Conservation (phyloP, 352 stramenopile genomes). For the Ophiocytium majus region DNA sequence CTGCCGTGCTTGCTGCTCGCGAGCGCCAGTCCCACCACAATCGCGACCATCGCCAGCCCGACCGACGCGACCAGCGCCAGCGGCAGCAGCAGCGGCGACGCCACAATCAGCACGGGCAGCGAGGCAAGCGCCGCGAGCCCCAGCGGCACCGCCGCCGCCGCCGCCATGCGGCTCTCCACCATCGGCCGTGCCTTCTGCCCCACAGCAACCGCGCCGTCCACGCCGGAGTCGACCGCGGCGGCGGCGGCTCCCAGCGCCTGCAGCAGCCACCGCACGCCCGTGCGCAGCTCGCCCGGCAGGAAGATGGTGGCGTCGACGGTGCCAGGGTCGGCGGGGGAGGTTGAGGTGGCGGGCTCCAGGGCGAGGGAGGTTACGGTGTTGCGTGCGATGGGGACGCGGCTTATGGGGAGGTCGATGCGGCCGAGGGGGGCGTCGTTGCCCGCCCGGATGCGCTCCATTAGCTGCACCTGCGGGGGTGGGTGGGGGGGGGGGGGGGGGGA, state of each 20-base stretch:
- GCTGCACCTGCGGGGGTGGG: neutral
- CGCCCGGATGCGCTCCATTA: neutral
- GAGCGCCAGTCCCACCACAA: neutral
- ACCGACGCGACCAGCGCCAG: neutral
- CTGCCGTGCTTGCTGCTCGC: constrained; percentile 17
- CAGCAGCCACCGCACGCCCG: neutral
- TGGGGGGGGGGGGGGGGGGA: too few relatives aligned
- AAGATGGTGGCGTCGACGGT: neutral
- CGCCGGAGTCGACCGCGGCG: neutral
- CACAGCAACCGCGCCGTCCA: neutral
- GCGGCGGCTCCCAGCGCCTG: neutral
- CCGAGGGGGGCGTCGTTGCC: neutral
- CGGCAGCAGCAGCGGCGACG: constrained; percentile 19
- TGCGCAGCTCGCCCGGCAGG: constrained; percentile 17
- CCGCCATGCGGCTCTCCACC: neutral
- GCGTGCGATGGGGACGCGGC: neutral
- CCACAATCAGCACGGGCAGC: constrained; percentile 12
- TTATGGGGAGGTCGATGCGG: neutral
- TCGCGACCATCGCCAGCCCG: neutral
- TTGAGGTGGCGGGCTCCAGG: neutral
- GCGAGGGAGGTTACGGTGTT: neutral
- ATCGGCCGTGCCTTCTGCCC: neutral
- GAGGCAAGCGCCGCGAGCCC: neutral
- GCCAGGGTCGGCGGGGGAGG: neutral
- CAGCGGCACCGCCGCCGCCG: constrained; percentile 12